Evolutionary conservation across 2,329 filamentous ascomycete genomes (phyloP).

Genomic region (Sarocladium oryzae): DNA sequence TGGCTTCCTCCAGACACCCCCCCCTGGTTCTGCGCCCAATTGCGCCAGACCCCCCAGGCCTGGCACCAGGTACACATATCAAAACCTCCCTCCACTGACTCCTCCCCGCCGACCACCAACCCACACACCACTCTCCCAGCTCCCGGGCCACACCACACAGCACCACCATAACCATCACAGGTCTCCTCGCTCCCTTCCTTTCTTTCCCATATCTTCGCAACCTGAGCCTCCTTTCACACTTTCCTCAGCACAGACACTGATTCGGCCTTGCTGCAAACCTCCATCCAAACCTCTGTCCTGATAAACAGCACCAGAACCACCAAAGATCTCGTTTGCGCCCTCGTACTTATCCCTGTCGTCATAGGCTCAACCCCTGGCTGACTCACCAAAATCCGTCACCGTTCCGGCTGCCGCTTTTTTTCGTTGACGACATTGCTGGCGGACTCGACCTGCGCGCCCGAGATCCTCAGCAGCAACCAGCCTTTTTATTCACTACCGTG

Average conservation of each 20-base stretch:
- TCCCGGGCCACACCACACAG: not conserved
- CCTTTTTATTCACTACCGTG: not conserved
- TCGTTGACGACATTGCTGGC: not conserved
- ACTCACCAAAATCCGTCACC: constrained; percentile 1
- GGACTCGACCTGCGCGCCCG: constrained; percentile 2
- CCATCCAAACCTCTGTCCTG: not conserved
- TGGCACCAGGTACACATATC: constrained; percentile 4
- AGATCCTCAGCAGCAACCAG: not conserved
- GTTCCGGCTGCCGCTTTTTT: constrained; percentile 6
- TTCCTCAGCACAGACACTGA: not conserved
- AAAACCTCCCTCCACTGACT: constrained; percentile 5
- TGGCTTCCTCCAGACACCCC: not conserved
- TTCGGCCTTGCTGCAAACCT: not conserved
- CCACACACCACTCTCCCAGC: constrained; percentile 6
- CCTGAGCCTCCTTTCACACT: not conserved
- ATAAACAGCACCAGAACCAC: not conserved
- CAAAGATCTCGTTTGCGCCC: not conserved
- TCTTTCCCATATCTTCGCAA: constrained; percentile 8
- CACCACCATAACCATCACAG: constrained; percentile 6
- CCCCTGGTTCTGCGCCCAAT: constrained; percentile 3
- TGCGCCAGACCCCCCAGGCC: constrained; percentile 3
- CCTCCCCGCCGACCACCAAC: constrained; percentile 4
- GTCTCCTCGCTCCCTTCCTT: constrained; percentile 3
- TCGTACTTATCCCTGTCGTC: not conserved
- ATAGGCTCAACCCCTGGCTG: constrained; percentile 6